phyloP scores from a whole-genome alignment of 2,329 filamentous ascomycete genomes.

The Corinectria fuckeliana region DNA sequence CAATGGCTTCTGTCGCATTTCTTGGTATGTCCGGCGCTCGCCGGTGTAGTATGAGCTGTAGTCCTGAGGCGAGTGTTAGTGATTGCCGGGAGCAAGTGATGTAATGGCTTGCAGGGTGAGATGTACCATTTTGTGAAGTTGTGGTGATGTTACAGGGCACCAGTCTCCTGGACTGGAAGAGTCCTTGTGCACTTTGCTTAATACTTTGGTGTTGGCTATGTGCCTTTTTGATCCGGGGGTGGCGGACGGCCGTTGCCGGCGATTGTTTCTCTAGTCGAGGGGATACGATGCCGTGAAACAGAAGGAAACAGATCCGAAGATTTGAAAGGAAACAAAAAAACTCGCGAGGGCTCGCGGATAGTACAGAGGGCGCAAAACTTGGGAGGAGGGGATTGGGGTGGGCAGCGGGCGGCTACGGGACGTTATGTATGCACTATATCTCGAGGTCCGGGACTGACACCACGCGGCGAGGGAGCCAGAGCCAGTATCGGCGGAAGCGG shows the following conservation, averaged over 20 bases:
- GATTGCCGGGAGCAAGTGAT: neutral
- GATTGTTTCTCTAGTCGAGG: constrained; percentile 35
- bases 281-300: constrained; percentile 38
- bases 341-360: constrained; percentile 43
- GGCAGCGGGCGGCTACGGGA: constrained; percentile 52
- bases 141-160: constrained; percentile 26
- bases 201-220: constrained; percentile 17
- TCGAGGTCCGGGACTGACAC: constrained; percentile 19
- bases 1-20: constrained; percentile 60
- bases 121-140: constrained; percentile 44
- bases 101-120: neutral
- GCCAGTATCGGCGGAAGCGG: constrained; percentile 1
- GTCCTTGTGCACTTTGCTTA: constrained; percentile 19
- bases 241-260: constrained; percentile 51
- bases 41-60: constrained; percentile 45
- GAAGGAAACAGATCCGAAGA: constrained; percentile 25
- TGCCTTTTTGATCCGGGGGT: constrained; percentile 31
- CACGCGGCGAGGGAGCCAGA: constrained; percentile 1
- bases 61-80: constrained; percentile 39
- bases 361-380: constrained; percentile 50
- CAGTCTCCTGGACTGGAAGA: constrained; percentile 25
- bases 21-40: constrained; percentile 49
- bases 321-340: constrained; percentile 41
- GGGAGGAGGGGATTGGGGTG: constrained; percentile 43
- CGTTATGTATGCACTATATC: constrained; percentile 55